A percentile compares a stretch with the other conserved stretches of the same genome.
Conservation (phyloP, 495 filamentous ascomycete genomes). For the Penicillium chermesinum region DNA sequence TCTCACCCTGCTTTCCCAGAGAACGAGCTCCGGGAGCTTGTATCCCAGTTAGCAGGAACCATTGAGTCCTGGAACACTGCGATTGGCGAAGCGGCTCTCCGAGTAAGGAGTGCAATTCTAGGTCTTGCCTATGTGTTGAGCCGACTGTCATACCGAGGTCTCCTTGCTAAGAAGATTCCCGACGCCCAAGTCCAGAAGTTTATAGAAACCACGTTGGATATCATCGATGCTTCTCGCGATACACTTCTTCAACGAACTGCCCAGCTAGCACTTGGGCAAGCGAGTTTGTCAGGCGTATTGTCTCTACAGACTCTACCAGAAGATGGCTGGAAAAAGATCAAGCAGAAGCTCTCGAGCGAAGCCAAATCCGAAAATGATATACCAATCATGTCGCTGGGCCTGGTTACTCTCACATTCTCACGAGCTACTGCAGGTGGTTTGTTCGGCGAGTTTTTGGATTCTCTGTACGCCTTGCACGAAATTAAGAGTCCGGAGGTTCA, state of each 20-base stretch:
- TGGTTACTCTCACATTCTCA: constrained; percentile 51
- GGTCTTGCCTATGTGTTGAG: constrained; percentile 57
- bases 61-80: constrained; percentile 49
- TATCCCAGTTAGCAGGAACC: constrained; percentile 35
- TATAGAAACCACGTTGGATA: constrained; percentile 37
- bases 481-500: constrained; percentile 79
- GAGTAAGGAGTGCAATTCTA: constrained; percentile 55
- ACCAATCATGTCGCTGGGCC: constrained; percentile 71
- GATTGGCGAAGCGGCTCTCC: constrained; percentile 55
- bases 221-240: constrained; percentile 50
- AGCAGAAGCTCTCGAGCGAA: constrained; percentile 55
- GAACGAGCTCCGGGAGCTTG: constrained; percentile 30
- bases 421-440: constrained; percentile 24
- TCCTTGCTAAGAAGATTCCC: constrained; percentile 21
- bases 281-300: constrained; percentile 66
- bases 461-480: constrained; percentile 71
- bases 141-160: constrained; percentile 48
- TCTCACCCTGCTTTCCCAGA: constrained; percentile 52
- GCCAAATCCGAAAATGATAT: constrained; percentile 79
- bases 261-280: constrained; percentile 63
- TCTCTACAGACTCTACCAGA: constrained; percentile 32
- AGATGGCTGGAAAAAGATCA: constrained; percentile 38
- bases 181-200: constrained; percentile 34
- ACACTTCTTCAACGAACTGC: constrained; percentile 54
- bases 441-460: constrained; percentile 47